Evolutionary conservation across 768 basidiomycete genomes (phyloP), one percentile per base, ranked within the genome.

Genomic region (Mycena metata): DNA sequence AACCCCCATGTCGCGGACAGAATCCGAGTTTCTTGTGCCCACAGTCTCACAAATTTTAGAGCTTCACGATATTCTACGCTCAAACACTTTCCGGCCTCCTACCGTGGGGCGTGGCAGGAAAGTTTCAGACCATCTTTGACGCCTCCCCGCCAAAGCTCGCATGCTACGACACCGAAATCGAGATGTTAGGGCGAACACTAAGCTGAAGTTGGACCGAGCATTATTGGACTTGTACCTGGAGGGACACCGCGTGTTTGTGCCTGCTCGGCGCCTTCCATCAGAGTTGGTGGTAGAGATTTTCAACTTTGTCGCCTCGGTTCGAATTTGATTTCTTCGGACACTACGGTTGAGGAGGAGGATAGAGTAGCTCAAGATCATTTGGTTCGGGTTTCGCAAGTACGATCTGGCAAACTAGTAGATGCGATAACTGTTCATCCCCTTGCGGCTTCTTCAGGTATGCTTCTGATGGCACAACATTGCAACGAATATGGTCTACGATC

Each of bases 221-320:
- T 7, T 5, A 17, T 19, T 64, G 26, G 5, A 45, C 9, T 17
- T 26, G 2, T 47, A 57, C 16, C 12, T 10, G 1, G 35, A 56
- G 12, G 33, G 41, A 43, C 35, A 21, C 13, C n/a, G 55, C 47
- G 21, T 50, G 10, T 45, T 57, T 50, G 35, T 55, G 45, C 54
- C 55, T 10, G 33, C 41, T 8, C 54, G 64, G 12, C 52, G 55
- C 0, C 45, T 65, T 23, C 55, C 55, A 6, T 3, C 26, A 13
- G 64, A 65, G 36, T 41, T 65, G 24, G 17, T 65, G n/a, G n/a
- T n/a, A n/a, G n/a, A 56, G 21, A 51, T 65, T 13, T 65, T 65
- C 55, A 45, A 58, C 7, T 55, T 54, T 19, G n/a, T n/a, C 21
- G 12, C 3, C 1, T 41, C 23, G 56, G n/a, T n/a, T n/a, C 36